Percentiles rank a stretch among this genome's conserved stretches.
Evolutionary conservation across 345 rosid genomes (phyloP).

Genomic region (Pistacia atlantica): DNA sequence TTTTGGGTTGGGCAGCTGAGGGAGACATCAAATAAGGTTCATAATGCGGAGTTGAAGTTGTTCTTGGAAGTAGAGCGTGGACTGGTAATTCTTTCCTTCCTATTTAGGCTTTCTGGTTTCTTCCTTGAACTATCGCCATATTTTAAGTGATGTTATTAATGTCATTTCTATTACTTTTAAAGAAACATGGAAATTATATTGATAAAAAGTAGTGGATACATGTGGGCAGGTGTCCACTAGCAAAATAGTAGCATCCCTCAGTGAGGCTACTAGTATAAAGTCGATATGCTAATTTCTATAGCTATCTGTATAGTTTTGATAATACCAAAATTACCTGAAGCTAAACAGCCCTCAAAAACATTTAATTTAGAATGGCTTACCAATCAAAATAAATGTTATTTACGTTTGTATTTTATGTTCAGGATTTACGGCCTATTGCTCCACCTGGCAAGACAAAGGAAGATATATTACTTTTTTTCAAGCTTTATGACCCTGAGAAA

Average conservation of each 20-base stretch:
- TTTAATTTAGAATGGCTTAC: not conserved
- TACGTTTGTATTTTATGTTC: conserved; percentile 16
- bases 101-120: not conserved
- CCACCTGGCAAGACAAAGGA: conserved; percentile 66
- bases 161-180: too few relatives aligned
- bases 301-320: too few relatives aligned
- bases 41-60: conserved; percentile 62
- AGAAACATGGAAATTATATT: not conserved
- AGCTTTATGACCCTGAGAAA: conserved; percentile 71
- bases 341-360: too few relatives aligned
- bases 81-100: conserved; percentile 40
- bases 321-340: too few relatives aligned
- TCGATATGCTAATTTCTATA: too few relatives aligned
- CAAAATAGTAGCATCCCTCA: too few relatives aligned
- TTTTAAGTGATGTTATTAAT: too few relatives aligned
- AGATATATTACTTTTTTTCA: conserved; percentile 70
- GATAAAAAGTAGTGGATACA: not conserved
- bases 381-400: conserved; percentile 2
- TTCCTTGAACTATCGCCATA: not conserved
- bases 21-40: conserved; percentile 60
- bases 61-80: conserved; percentile 76
- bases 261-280: too few relatives aligned
- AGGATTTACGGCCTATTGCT: conserved; percentile 60
- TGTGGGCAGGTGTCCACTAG: not conserved
- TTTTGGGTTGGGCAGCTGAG: conserved; percentile 70